phyloP scores from a whole-genome alignment of 495 filamentous ascomycete genomes.

The Lophium mytilinum region DNA sequence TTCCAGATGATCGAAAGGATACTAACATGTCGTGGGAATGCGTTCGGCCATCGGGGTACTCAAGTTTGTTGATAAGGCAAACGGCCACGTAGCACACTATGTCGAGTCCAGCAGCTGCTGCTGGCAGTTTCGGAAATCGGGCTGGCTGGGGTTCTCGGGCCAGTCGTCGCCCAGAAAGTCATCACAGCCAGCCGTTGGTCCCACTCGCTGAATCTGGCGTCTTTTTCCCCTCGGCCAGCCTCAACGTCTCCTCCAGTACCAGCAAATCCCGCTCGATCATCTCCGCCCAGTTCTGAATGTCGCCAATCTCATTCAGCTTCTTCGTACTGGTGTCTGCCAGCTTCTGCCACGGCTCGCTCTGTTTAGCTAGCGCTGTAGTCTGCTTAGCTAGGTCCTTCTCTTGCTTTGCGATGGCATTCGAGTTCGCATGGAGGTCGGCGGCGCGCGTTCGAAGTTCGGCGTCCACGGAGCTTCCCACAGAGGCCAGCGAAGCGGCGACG shows the following conservation, averaged over 20 bases:
- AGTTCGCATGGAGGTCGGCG: slow-evolving; percentile 65
- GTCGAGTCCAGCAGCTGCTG: neutral
- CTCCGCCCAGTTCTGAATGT: slow-evolving; percentile 98
- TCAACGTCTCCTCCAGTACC: slow-evolving; percentile 78
- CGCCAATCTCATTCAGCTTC: slow-evolving; percentile 84
- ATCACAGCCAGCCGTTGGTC: slow-evolving; percentile 15
- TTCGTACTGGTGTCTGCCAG: slow-evolving; percentile 59
- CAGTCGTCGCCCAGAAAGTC: neutral
- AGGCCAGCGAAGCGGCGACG: slow-evolving; percentile 67
- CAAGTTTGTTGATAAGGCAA: too few species aligned
- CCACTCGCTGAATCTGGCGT: slow-evolving; percentile 18
- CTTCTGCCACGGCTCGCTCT: slow-evolving; percentile 62
- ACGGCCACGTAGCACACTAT: too few species aligned
- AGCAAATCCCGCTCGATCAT: slow-evolving; percentile 85
- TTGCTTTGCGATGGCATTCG: slow-evolving; percentile 59
- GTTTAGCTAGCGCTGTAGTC: slow-evolving; percentile 57
- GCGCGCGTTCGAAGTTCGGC: slow-evolving; percentile 64
- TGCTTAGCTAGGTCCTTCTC: slow-evolving; percentile 58
- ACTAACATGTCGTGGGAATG: too few species aligned
- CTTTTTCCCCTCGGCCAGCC: slow-evolving; percentile 48
- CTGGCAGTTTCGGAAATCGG: neutral
- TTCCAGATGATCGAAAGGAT: too few species aligned
- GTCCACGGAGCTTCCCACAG: slow-evolving; percentile 62
- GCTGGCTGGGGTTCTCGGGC: neutral
- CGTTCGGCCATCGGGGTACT: too few species aligned